These are phyloP conservation scores for Triangularia verruculosa DNA, from an alignment of 2,329 filamentous ascomycete species.

Conservation along the genomic window DNA sequence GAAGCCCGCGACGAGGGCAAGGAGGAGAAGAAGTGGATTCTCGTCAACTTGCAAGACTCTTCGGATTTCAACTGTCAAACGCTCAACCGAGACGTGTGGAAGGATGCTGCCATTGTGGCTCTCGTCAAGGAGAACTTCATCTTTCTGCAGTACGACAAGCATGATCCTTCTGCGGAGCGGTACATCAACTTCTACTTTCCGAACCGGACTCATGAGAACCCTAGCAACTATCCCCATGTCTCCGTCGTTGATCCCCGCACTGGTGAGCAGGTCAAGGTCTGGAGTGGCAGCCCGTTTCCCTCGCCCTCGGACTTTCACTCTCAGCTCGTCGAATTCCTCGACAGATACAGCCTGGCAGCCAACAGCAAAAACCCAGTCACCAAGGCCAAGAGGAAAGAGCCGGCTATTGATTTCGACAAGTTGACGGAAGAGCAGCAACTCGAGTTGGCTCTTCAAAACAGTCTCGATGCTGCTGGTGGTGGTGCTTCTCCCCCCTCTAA, in stretches of 20 bases:
- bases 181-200: slow-evolving; percentile 91
- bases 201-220: slow-evolving; percentile 66
- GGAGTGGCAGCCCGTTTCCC: slow-evolving; percentile 81
- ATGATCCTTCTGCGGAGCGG: slow-evolving; percentile 60
- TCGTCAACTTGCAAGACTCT: slow-evolving; percentile 93
- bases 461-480: slow-evolving; percentile 60
- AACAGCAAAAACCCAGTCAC: slow-evolving; percentile 93
- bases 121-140: slow-evolving; percentile 89
- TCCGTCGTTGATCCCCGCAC: slow-evolving; percentile 94
- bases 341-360: slow-evolving; percentile 85
- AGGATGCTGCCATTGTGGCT: slow-evolving; percentile 74
- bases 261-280: slow-evolving; percentile 94
- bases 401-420: slow-evolving; percentile 69
- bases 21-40: slow-evolving; percentile 85
- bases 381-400: slow-evolving; percentile 65
- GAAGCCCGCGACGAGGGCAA: slow-evolving; percentile 81
- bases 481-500: slow-evolving; percentile 44
- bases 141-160: slow-evolving; percentile 91
- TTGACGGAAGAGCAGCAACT: slow-evolving; percentile 99
- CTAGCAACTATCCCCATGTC: slow-evolving; percentile 93
- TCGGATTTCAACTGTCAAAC: slow-evolving; percentile 93
- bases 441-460: slow-evolving; percentile 88
- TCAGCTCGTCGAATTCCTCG: slow-evolving; percentile 92
- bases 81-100: slow-evolving; percentile 94
- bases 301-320: slow-evolving; percentile 78